A percentile compares a stretch with the other conserved stretches of the same genome.
These are phyloP conservation scores for Ricinus communis DNA, from an alignment of 345 rosid genomes.

Conservation along the genomic window DNA sequence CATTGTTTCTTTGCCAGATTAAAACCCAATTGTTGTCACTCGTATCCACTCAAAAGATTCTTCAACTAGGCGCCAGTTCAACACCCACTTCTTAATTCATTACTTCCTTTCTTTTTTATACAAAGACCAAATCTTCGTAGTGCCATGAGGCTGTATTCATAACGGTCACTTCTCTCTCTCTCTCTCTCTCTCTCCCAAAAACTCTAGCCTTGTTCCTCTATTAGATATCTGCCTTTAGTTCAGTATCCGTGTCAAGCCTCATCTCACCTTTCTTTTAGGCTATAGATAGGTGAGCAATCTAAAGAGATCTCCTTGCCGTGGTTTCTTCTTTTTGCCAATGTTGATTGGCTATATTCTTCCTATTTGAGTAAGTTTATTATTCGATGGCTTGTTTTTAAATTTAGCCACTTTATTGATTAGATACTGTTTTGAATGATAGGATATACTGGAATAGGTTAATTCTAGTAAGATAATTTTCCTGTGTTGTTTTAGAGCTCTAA, in stretches of 20 bases:
- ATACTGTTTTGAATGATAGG: neutral
- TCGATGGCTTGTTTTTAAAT: neutral
- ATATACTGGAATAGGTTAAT: conserved; percentile 1
- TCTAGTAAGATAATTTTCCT: neutral
- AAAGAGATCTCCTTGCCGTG: conserved; percentile 18
- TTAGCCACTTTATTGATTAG: conserved; percentile 1
- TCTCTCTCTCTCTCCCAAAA: neutral
- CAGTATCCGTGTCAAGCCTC: neutral
- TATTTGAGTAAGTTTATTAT: neutral
- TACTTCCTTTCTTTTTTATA: neutral
- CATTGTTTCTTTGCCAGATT: neutral
- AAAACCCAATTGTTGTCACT: neutral
- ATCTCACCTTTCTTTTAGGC: neutral
- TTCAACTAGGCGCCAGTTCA: conserved; percentile 2
- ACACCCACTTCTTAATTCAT: neutral
- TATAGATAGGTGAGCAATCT: conserved; percentile 19
- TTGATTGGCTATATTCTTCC: neutral
- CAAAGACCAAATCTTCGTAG: neutral
- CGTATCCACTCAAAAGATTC: neutral
- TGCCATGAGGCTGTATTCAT: conserved; percentile 5
- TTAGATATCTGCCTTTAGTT: neutral
- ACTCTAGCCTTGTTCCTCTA: neutral
- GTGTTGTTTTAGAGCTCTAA: neutral
- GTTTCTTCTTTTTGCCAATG: conserved; percentile 3
- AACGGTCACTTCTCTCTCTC: neutral